phyloP scores from a whole-genome alignment of 2,329 filamentous ascomycete species.

The Plectosphaerella cucumerina region DNA sequence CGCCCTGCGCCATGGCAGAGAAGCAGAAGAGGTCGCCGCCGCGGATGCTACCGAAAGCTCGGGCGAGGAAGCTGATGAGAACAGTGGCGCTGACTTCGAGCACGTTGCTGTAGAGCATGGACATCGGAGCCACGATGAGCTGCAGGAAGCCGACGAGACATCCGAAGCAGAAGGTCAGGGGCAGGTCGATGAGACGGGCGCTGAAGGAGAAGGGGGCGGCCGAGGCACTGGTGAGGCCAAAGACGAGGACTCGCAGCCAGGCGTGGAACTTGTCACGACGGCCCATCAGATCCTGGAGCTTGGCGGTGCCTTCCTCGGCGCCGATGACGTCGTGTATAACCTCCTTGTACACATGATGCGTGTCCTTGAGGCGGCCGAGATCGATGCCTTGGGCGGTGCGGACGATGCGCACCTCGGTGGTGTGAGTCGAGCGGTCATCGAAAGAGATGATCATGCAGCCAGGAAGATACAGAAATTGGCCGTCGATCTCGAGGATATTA shows the following conservation, averaged over 20 bases:
- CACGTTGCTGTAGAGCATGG: slow-evolving; percentile 63
- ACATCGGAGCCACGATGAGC: slow-evolving; percentile 64
- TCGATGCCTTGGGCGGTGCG: slow-evolving; percentile 54
- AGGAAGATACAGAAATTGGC: slow-evolving; percentile 83
- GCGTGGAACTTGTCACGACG: slow-evolving; percentile 49
- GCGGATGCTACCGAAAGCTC: slow-evolving; percentile 58
- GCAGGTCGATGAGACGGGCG: slow-evolving; percentile 67
- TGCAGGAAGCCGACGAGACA: slow-evolving; percentile 67
- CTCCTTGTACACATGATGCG: slow-evolving; percentile 60
- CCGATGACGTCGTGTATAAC: slow-evolving; percentile 57
- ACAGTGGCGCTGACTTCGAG: slow-evolving; percentile 61
- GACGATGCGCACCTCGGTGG: slow-evolving; percentile 63
- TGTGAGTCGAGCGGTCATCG: slow-evolving; percentile 63
- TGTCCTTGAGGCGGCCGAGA: slow-evolving; percentile 57
- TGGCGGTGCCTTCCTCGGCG: slow-evolving; percentile 52
- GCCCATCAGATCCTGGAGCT: slow-evolving; percentile 51
- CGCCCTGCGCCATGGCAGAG: slow-evolving; percentile 59
- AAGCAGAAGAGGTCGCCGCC: slow-evolving; percentile 55
- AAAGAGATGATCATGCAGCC: slow-evolving; percentile 93
- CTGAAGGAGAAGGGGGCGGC: slow-evolving; percentile 74
- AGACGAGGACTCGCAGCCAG: slow-evolving; percentile 56
- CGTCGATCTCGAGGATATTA: slow-evolving; percentile 77
- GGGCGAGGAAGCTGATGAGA: slow-evolving; percentile 57
- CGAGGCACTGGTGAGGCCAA: slow-evolving; percentile 67
- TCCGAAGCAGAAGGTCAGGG: slow-evolving; percentile 66